Base-by-base conservation (phyloP, 2,329 filamentous ascomycete species). In the Tolypocladium inflatum region DNA sequence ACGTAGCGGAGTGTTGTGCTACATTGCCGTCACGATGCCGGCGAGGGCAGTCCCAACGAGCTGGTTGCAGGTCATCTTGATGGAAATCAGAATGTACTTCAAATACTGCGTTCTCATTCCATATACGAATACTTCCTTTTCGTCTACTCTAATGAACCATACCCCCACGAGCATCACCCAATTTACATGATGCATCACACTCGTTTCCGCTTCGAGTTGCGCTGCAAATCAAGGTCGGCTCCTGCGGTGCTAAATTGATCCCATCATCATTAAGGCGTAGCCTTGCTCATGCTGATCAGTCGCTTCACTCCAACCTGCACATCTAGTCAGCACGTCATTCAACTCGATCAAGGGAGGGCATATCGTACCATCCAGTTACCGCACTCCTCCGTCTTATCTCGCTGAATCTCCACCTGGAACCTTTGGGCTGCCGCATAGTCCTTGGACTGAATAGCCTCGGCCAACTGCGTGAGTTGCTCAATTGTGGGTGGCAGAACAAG, bases 281-380 rank as follows among this genome's bases (percentile, higher is more conserved):
- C 87, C 73, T 86, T 87, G 76, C 88, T 90, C 88, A 91, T 91
- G 71, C 84, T 86, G 66, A 91, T 84, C 67, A 91, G 76, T 63
- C 88, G 81, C 74, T 91, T 91, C 51, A 91, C 83, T 67, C 88
- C 88, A 65, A 88, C 84, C 86, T 89, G 61, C 50, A 60, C 55
- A 45, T 54, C 15, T 15, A 35, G 67, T 84, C 76, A 84, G 78
- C 63, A 60, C 59, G 37, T 13, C 7, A 43, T 51, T 41, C 13
- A 21, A 19, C 17, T 23, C 2, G 21, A 23, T 37, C 7, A n/a
- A 39, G 13, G 17, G 9, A 37, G n/a, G 56, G 37, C 8, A 13
- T 35, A 51, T 19, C 86, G 78, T 78, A 91, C 89, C 88, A 93
- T 92, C 90, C 90, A 93, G 69, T 90, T 87, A 57, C 88, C 88